These are phyloP conservation scores for Recurvomyces mirabilis DNA, from an alignment of 495 filamentous ascomycete genomes.

Conservation along the genomic window DNA sequence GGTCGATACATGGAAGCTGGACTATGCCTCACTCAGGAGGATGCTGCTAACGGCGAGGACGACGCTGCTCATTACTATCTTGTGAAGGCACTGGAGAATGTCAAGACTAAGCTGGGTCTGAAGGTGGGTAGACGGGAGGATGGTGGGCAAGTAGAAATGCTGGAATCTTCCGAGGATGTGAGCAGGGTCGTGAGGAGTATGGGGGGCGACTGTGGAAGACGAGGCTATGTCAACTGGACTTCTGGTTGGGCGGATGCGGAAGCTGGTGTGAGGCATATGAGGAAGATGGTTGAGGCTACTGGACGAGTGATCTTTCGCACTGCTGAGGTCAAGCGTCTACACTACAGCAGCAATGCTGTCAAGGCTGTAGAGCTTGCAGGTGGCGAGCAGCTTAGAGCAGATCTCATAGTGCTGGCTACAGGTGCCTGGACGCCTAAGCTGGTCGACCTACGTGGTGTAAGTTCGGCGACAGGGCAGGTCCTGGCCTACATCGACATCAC, in stretches of 20 bases:
- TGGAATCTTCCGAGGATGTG: conserved; percentile 38
- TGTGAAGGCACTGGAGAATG: conserved; percentile 53
- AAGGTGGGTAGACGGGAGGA: conserved; percentile 37
- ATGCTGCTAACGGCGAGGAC: conserved; percentile 29
- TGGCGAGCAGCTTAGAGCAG: conserved; percentile 46
- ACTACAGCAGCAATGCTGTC: conserved; percentile 21
- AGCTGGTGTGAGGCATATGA: conserved; percentile 53
- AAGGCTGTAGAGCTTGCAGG: conserved; percentile 45
- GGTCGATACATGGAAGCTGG: conserved; percentile 69
- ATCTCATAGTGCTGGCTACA: conserved; percentile 67
- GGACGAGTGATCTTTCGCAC: conserved; percentile 52
- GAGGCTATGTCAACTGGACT: conserved; percentile 71
- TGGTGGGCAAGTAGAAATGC: conserved; percentile 26
- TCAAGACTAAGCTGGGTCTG: conserved; percentile 40
- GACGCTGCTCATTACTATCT: conserved; percentile 40
- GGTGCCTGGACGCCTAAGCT: conserved; percentile 75
- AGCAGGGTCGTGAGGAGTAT: conserved; percentile 34
- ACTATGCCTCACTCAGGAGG: conserved; percentile 51
- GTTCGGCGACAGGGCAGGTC: conserved; percentile 67
- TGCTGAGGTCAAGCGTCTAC: conserved; percentile 48
- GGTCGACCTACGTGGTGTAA: conserved; percentile 66
- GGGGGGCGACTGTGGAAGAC: conserved; percentile 42
- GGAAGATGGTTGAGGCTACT: conserved; percentile 40
- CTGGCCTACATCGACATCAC: conserved; percentile 65
- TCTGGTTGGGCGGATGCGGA: conserved; percentile 83